Percentiles rank a stretch among this genome's conserved stretches.
Conservation (phyloP, 106 monocot genomes). For the Platanthera zijinensis region DNA sequence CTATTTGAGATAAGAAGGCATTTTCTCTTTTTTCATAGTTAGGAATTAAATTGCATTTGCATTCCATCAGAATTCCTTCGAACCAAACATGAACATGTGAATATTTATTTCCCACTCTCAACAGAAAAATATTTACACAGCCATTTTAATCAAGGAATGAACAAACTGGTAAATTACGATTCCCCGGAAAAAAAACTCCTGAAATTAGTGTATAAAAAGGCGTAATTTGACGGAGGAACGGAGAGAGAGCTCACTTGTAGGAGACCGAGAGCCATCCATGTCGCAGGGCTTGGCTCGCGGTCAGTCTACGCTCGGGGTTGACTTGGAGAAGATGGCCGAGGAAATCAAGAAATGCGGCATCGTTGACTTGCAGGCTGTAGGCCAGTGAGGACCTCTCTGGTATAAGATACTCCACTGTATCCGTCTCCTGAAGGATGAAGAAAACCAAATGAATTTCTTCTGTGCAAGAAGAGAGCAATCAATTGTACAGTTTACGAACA, state of each 20-base stretch:
- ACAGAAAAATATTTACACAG: background rate
- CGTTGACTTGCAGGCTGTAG: constrained; percentile 46
- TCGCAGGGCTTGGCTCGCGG: constrained; percentile 59
- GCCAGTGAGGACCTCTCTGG: constrained; percentile 60
- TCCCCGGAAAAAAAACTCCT: background rate
- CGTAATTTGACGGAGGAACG: background rate
- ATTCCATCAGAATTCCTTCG: too few relatives aligned
- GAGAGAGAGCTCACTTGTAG: constrained; percentile 22
- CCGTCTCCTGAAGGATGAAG: constrained; percentile 53
- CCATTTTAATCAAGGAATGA: background rate
- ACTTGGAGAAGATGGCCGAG: constrained; percentile 57
- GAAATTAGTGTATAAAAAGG: background rate
- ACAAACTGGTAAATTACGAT: background rate
- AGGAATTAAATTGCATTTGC: too few relatives aligned
- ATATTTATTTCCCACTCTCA: background rate
- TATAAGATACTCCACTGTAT: constrained; percentile 55
- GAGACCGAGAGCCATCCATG: constrained; percentile 70
- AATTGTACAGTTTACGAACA: too few relatives aligned
- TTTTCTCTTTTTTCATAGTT: too few relatives aligned
- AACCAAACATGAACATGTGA: too few relatives aligned
- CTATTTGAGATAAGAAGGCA: too few relatives aligned
- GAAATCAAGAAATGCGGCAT: constrained; percentile 65
- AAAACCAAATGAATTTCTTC: background rate
- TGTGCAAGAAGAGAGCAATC: background rate
- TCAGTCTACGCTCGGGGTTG: constrained; percentile 67